Conservation (phyloP, 2,329 filamentous ascomycete genomes). For the Blumeria graminis region DNA sequence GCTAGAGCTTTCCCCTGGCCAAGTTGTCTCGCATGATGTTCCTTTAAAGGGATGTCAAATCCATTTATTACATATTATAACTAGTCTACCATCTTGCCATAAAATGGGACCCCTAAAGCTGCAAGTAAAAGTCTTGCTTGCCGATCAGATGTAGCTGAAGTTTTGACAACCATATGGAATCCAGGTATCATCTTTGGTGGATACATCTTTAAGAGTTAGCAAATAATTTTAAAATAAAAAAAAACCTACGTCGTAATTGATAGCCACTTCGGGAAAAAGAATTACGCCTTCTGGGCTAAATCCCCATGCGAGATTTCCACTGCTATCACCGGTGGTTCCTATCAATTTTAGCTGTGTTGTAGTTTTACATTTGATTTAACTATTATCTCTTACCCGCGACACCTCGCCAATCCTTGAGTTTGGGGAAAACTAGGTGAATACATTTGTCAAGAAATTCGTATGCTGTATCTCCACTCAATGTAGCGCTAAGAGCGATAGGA, state of each 20-base stretch:
- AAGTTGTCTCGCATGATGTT: too few species aligned
- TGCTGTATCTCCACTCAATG: slow-evolving; percentile 56
- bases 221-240: slow-evolving; percentile 8
- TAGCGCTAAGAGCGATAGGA: slow-evolving; percentile 51
- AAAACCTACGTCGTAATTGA: slow-evolving; percentile 66
- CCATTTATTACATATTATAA: neutral
- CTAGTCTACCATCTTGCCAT: slow-evolving; percentile 10
- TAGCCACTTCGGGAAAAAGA: slow-evolving; percentile 79
- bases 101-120: slow-evolving; percentile 12
- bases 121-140: slow-evolving; percentile 11
- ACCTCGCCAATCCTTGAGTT: slow-evolving; percentile 89
- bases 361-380: neutral
- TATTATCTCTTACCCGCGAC: slow-evolving; percentile 25
- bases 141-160: slow-evolving; percentile 12
- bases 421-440: slow-evolving; percentile 72
- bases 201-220: slow-evolving; percentile 23
- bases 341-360: slow-evolving; percentile 4
- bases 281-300: slow-evolving; percentile 51
- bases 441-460: slow-evolving; percentile 81
- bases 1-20: too few species aligned
- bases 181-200: slow-evolving; percentile 22
- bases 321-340: slow-evolving; percentile 44
- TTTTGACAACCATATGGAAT: slow-evolving; percentile 16
- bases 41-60: neutral
- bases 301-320: slow-evolving; percentile 71